Base-by-base conservation (phyloP, 768 basidiomycete species). In the Boletus rex-veris region DNA sequence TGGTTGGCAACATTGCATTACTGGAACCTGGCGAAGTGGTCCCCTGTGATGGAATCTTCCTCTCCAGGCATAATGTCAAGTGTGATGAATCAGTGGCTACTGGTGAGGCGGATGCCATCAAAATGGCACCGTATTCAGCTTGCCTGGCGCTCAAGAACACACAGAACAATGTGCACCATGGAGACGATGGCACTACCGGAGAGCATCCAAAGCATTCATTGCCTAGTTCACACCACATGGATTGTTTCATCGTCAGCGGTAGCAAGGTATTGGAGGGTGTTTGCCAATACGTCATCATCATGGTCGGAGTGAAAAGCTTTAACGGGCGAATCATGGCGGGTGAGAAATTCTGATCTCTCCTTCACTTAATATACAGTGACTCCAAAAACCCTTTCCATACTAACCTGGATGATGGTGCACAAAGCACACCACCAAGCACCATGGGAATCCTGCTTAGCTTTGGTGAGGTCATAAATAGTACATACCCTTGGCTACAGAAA, bases 291-390 rank as follows among this genome's bases (percentile, higher is more conserved):
- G 86, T 99, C 45, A 84, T 98, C 47, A 88, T 97, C 47, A 86
- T 92, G 3, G 92, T 98, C 46, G 97, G 97, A 11, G 83, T 82
- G 12, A 90, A 86, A 73, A 92, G 88, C 60, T 98, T 98, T 73
- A 93, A 98, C 67, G 97, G 97, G 38, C 83, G 93, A 42, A 94
- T 98, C 64, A 93, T 98, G 91, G 96, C 96, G 86, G 89, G 93
- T 96, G 64, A 35, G 7, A 26, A 42, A 19, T 41, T n/a, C 7
- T 7, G 35, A 45, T 31, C 35, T 18, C 40, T 48, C 35, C 48
- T n/a, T 26, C 18, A 5, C 21, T 21, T 28, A 8, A 15, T 7
- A 28, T 18, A 26, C n/a, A n/a, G n/a, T n/a, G n/a, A n/a, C n/a
- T n/a, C n/a, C n/a, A n/a, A n/a, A n/a, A n/a, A n/a, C n/a, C n/a